Evolutionary conservation across 1,139 yeast genomes (phyloP), one percentile per base, ranked within the genome.

Genomic region (Hyphopichia fennica): DNA sequence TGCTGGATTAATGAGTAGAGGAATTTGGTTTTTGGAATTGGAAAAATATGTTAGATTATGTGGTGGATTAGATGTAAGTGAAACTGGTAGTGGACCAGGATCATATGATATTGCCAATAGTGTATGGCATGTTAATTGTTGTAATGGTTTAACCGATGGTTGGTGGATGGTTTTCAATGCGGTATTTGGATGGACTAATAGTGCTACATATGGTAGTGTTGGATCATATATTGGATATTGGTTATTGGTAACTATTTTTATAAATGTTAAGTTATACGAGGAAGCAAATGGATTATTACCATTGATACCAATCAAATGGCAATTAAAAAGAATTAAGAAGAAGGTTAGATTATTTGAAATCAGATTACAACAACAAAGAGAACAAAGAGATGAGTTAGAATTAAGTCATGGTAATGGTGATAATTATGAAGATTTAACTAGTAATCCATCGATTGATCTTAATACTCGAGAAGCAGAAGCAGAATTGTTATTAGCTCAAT

Each of bases 91-190:
- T 41, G 98, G 98, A 0, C 96, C 98, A 1, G 98, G 98, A 8
- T 87, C 96, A 1, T 91, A 91, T 64, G 95, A 91, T 61, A 81
- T 91, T 43, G 56, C 79, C 27, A 81, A 78, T 47, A 76, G 86
- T 14, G 87, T 91, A 2, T 91, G 98, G 98, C 98, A 91, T 67
- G 97, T 91, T 34, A 90, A 91, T 69, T 91, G 97, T 65, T 91
- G 98, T 69, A 89, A 89, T 62, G 96, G 97, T 16, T 82, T 85
- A 52, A 84, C 77, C 35, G 95, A 87, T 60, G 91, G 91, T 30
- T 93, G 96, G 48, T 91, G 96, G 96, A 89, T 88, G 84, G 75
- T 91, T 30, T 77, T 90, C 61, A 90, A 93, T 53, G 97, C 98
- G 5, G 69, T 91, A 13, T 75, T 93, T 43, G 99, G 98, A 1